Base-by-base conservation (phyloP, 2,329 filamentous ascomycete species). In the Peltaster fructicola region DNA sequence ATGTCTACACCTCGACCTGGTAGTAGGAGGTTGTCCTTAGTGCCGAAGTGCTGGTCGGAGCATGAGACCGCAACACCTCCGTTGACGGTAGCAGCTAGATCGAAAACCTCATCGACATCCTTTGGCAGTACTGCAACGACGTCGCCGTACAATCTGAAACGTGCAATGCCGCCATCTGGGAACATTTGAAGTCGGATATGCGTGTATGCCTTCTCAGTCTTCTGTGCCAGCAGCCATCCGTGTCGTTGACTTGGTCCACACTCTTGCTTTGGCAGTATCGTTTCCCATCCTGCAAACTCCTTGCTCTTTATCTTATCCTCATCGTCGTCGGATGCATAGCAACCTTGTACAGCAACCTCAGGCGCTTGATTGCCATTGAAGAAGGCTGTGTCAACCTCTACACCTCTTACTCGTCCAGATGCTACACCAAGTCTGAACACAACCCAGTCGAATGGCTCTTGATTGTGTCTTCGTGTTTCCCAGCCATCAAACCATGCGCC, bases 101-200 rank as follows among this genome's bases (percentile, higher is more conserved):
- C 79, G 35, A 85, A 68, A 11, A 79, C 57, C 30, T 65, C 69
- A 5, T 66, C 59, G 14, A 58, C 53, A 40, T 76, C 65, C 14
- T 65, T 56, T 2, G 78, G 76, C 43, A 84, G 79, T 2, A 85
- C 72, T 4, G 78, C 76, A 2, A 81, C 65, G 1, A 75, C 78
- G 32, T 70, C 64, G 5, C 79, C 79, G 43, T 75, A 84, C 1
- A 85, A 63, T 12, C 77, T 63, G 54, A 85, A 84, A 25, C 79
- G 59, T 18, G 78, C 77, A 41, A 88, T 85, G 23, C 79, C 79
- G 23, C 79, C 79, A 43, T 88, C 79, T 1, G 79, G 76, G 45
- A 80, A 84, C 79, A 84, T 84, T 47, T 79, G 76, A 27, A 88
- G 57, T 16, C 77, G 59, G 19, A 84, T 74, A 47, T 88, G 78